Percentiles rank a stretch among this genome's conserved stretches.
Conservation (phyloP, 2,329 filamentous ascomycete genomes). For the Neoscytalidium dimidiatum region DNA sequence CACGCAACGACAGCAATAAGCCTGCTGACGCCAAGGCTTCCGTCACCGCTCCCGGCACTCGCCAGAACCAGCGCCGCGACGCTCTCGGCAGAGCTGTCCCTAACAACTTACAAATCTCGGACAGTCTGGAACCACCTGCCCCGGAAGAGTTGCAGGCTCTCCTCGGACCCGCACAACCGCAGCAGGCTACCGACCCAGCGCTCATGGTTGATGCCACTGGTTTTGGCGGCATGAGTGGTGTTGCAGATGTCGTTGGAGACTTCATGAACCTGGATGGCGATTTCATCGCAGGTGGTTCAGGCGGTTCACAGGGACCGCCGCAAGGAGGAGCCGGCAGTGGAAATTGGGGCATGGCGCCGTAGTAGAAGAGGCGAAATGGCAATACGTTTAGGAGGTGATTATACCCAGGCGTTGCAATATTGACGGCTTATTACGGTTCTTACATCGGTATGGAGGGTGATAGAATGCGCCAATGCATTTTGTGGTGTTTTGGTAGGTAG, state of each 20-base stretch:
- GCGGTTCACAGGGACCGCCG: background rate
- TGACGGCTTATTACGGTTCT: background rate
- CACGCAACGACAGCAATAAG: constrained; percentile 40
- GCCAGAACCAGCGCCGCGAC: constrained; percentile 36
- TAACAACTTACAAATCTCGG: constrained; percentile 36
- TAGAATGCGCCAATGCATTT: no score
- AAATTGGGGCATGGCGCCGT: background rate
- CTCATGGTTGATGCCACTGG: constrained; percentile 1
- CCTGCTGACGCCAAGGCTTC: background rate
- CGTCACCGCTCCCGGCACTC: constrained; percentile 30
- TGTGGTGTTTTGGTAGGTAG: no score
- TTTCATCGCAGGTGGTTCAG: background rate
- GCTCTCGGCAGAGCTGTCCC: constrained; percentile 48
- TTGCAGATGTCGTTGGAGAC: constrained; percentile 31
- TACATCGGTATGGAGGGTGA: background rate
- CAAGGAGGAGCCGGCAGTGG: background rate
- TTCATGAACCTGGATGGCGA: constrained; percentile 31
- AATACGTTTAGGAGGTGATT: background rate
- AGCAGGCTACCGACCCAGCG: constrained; percentile 3
- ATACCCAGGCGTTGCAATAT: constrained; percentile 7
- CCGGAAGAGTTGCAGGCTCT: constrained; percentile 6
- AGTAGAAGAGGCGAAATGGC: background rate
- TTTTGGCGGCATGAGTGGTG: constrained; percentile 10
- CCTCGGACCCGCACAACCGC: background rate
- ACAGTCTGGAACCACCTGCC: constrained; percentile 40